phyloP scores from a whole-genome alignment of 495 filamentous ascomycete genomes.

The Talaromyces stipitatus region DNA sequence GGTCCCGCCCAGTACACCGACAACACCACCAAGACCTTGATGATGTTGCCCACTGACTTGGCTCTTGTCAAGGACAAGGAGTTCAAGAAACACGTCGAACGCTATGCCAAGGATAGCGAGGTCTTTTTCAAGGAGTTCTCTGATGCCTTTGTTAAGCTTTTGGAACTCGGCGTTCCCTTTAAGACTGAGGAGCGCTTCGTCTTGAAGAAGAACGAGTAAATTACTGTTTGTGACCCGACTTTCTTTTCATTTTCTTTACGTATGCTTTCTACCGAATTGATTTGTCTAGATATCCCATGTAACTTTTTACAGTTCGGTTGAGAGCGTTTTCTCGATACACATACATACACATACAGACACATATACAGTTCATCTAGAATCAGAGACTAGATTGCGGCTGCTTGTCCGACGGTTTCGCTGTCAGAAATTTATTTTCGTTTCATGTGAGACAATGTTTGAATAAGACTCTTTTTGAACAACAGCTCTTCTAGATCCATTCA shows the following conservation, averaged over 20 bases:
- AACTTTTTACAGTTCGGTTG: background rate
- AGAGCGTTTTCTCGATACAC: background rate
- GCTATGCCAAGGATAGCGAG: constrained; percentile 87
- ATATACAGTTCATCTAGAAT: background rate
- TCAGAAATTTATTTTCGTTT: background rate
- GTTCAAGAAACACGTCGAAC: constrained; percentile 77
- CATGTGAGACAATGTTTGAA: constrained; percentile 1
- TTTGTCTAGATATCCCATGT: constrained; percentile 7
- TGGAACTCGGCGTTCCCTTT: constrained; percentile 95
- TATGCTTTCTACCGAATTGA: constrained; percentile 1
- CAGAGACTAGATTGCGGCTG: background rate
- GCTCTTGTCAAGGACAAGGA: constrained; percentile 80
- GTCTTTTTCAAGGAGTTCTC: constrained; percentile 91
- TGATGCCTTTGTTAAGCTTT: constrained; percentile 68
- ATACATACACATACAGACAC: background rate
- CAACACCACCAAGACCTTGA: constrained; percentile 72
- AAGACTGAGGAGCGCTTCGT: constrained; percentile 54
- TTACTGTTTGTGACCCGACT: background rate
- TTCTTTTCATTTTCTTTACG: constrained; percentile 8
- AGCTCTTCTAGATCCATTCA: background rate
- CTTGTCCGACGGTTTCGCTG: background rate
- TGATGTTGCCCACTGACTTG: constrained; percentile 97
- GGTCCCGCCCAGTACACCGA: constrained; percentile 84
- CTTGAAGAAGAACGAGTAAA: constrained; percentile 64
- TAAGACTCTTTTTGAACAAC: background rate